Base-by-base conservation (phyloP, 805 yeast genomes). In the Scheffersomyces amazonensis region DNA sequence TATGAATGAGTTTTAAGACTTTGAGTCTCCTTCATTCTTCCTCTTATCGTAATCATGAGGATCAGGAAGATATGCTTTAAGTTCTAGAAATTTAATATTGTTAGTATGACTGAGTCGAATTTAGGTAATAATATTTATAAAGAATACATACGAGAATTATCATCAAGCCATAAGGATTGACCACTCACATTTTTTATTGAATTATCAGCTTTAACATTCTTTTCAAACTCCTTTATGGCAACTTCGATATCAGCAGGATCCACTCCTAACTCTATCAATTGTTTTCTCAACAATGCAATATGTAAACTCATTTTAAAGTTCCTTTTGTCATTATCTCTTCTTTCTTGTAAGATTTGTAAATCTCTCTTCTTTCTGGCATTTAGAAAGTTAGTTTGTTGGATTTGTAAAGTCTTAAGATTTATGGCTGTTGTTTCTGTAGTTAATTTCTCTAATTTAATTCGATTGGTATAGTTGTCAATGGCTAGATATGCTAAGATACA, bases 241-340 rank as follows among this genome's bases (percentile, higher is more conserved):
- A 65, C 62, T 1, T 78, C 79, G 12, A 81, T 71, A 7, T 66
- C 66, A 7, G 71, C 72, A 10, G 89, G 88, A n/a, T 73, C 75
- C 9, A 71, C 39, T 0, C 84, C 85, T 3, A 56, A 50, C n/a
- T 80, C 83, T 2, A 58, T 48, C 38, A 83, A 60, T 51, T 83
- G 88, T 48, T 78, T 69, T 35, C 86, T 64, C 23, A 83, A 59
- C 57, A 83, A 55, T 2, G 86, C 87, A 29, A 83, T 71, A 51
- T 83, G 91, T 53, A 82, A 61, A 4, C 75, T 70, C 83, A 82
- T 76, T 58, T 77, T 80, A 64, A 56, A 64, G 66, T 73, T 52
- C 66, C 82, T 43, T 68, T 65, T 57, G 56, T 71, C 50, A 58
- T 62, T 63, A 10, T 66, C 70, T 37, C 68, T 66, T 13, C 83